Percentiles rank a stretch among this genome's conserved stretches.
These are phyloP conservation scores for Chrysoporthe cubensis DNA, from an alignment of 2,329 filamentous ascomycete genomes.

Conservation along the genomic window DNA sequence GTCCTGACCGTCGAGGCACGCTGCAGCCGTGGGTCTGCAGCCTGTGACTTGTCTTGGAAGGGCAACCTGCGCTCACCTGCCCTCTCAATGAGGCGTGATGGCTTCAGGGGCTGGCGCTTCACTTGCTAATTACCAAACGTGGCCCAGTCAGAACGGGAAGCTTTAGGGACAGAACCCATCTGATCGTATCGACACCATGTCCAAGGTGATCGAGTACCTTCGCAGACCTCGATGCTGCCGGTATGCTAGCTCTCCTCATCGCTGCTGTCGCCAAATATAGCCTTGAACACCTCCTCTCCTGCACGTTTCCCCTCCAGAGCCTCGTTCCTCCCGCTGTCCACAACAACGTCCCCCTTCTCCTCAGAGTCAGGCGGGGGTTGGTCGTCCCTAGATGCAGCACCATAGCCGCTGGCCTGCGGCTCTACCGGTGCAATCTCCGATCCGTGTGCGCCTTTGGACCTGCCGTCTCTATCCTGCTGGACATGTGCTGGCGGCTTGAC, in stretches of 20 bases:
- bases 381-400: conserved; percentile 12
- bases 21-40: not conserved
- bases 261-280: conserved; percentile 90
- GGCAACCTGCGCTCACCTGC: not conserved
- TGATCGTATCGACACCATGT: not conserved
- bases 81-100: not conserved
- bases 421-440: not conserved
- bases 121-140: not conserved
- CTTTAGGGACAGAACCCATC: not conserved
- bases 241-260: conserved; percentile 53
- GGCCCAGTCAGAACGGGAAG: no score
- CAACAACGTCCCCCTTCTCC: conserved; percentile 35
- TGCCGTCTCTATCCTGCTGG: conserved; percentile 53
- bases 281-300: conserved; percentile 81
- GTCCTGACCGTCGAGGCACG: not conserved
- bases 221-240: not conserved
- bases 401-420: not conserved
- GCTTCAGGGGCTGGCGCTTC: conserved; percentile 3
- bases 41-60: not conserved
- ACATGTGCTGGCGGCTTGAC: conserved; percentile 77
- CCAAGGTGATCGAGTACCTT: not conserved
- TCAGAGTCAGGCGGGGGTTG: conserved; percentile 22
- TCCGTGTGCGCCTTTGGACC: conserved; percentile 27
- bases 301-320: conserved; percentile 75
- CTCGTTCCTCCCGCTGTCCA: conserved; percentile 78